Percentiles rank a stretch among this genome's conserved stretches.
These are phyloP conservation scores for Xylaria grammica DNA, from an alignment of 495 filamentous ascomycete species.

Conservation along the genomic window DNA sequence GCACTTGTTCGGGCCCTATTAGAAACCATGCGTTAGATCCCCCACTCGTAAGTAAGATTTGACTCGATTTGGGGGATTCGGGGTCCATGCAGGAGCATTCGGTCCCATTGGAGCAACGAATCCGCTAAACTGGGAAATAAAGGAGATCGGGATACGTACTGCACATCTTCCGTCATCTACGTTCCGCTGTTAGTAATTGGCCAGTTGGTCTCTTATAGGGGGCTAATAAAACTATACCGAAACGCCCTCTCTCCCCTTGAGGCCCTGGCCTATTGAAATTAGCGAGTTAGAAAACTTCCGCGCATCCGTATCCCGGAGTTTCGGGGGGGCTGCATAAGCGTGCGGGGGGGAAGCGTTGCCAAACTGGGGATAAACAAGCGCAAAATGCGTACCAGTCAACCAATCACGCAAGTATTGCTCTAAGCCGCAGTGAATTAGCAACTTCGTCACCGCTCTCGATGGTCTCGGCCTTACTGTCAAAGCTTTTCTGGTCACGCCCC, in stretches of 20 bases:
- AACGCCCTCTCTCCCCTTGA: constrained; percentile 72
- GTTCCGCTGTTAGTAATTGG: constrained; percentile 54
- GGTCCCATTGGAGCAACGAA: neutral
- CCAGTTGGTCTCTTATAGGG: neutral
- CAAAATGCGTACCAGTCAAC: constrained; percentile 69
- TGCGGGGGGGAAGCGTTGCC: neutral
- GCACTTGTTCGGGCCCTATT: constrained; percentile 16
- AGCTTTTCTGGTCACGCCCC: constrained; percentile 78
- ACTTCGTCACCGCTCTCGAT: neutral
- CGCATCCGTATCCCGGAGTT: neutral
- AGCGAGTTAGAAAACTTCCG: constrained; percentile 70
- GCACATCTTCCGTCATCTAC: constrained; percentile 61
- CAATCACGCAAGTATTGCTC: constrained; percentile 93
- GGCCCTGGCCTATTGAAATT: constrained; percentile 69
- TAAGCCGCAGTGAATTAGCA: constrained; percentile 2
- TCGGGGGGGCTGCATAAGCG: neutral
- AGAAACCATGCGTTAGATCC: constrained; percentile 4
- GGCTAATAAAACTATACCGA: constrained; percentile 51
- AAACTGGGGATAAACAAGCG: neutral
- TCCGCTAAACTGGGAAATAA: constrained; percentile 58
- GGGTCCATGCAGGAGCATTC: neutral
- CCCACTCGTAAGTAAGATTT: neutral
- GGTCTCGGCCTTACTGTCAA: constrained; percentile 30
- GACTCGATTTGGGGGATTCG: neutral
- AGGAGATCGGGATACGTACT: constrained; percentile 62